Conservation (phyloP, 768 basidiomycete species). For the Pleurotus giganteus region DNA sequence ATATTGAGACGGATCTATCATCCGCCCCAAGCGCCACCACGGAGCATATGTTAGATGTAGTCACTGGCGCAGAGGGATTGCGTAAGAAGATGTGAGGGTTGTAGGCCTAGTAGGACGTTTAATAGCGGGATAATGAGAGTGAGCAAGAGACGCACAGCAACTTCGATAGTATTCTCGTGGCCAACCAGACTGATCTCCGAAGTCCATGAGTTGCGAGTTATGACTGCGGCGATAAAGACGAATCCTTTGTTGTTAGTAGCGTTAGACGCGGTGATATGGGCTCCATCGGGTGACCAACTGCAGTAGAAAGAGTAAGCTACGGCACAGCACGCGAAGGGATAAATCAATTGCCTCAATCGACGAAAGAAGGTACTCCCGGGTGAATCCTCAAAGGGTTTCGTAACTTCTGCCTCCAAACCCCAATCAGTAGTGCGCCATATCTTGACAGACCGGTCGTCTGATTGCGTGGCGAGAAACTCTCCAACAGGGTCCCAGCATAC, state of each 20-base stretch:
- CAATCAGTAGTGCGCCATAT: constrained; percentile 96
- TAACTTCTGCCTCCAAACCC: constrained; percentile 79
- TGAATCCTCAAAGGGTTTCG: constrained; percentile 89
- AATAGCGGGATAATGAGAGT: not conserved
- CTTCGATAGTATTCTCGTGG: constrained; percentile 96
- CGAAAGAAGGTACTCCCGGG: constrained; percentile 77
- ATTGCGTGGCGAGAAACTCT: constrained; percentile 95
- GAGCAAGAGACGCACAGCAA: constrained; percentile 60
- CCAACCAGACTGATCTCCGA: constrained; percentile 94
- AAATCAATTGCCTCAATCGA: constrained; percentile 46
- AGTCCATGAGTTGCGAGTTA: constrained; percentile 85
- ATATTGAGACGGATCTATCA: constrained; percentile 90
- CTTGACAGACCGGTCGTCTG: constrained; percentile 94
- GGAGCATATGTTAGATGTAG: constrained; percentile 83
- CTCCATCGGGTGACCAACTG: constrained; percentile 99
- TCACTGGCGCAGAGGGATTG: constrained; percentile 61
- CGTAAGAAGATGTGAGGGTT: constrained; percentile 94
- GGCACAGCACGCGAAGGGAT: not conserved
- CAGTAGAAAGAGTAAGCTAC: not conserved
- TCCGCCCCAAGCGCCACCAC: constrained; percentile 94
- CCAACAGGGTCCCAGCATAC: constrained; percentile 99
- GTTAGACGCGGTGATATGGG: constrained; percentile 96
- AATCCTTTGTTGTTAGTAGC: constrained; percentile 95
- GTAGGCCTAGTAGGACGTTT: constrained; percentile 57
- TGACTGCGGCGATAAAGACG: constrained; percentile 96